Evolutionary conservation across 352 stramenopile genomes (phyloP).

Genomic region (Globisporangium sylvaticum): DNA sequence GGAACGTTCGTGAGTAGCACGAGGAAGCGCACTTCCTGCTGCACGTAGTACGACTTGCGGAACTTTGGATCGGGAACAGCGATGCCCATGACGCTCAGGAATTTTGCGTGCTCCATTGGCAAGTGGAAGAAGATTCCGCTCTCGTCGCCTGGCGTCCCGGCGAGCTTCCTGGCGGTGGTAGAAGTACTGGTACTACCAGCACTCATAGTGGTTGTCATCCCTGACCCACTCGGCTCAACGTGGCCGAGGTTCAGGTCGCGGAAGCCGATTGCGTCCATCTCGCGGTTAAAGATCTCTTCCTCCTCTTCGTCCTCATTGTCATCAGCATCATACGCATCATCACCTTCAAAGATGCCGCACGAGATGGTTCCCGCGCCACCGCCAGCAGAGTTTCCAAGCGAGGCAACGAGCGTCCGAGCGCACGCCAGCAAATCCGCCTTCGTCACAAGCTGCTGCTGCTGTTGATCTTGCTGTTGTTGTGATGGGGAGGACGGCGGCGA

Average conservation of each 20-base stretch:
- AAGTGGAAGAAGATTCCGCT: conserved; percentile 52
- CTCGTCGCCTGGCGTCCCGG: conserved; percentile 9
- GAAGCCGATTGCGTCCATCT: conserved; percentile 40
- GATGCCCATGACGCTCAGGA: conserved; percentile 35
- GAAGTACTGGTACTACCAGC: background rate
- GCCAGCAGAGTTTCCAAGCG: conserved; percentile 11
- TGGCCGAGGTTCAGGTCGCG: conserved; percentile 22
- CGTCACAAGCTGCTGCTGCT: conserved; percentile 7
- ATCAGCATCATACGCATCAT: conserved; percentile 17
- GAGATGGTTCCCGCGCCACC: conserved; percentile 12
- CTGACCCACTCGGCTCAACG: background rate
- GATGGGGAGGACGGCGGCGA: background rate
- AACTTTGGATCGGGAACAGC: conserved; percentile 38
- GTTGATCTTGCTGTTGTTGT: conserved; percentile 1
- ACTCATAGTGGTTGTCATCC: too few relatives aligned
- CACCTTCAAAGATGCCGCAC: conserved; percentile 13
- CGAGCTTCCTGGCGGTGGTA: background rate
- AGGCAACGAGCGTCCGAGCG: conserved; percentile 21
- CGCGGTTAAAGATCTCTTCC: conserved; percentile 73
- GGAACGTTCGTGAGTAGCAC: conserved; percentile 43
- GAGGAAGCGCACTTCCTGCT: conserved; percentile 47
- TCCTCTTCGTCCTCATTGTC: conserved; percentile 45
- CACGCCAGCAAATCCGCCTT: conserved; percentile 24
- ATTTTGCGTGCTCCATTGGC: conserved; percentile 17
- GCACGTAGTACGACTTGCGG: conserved; percentile 32